Percentiles rank a stretch among this genome's conserved stretches.
These are phyloP conservation scores for Ceratobasidium sp. DNA, from an alignment of 1,284 basidiomycete genomes.

Conservation along the genomic window DNA sequence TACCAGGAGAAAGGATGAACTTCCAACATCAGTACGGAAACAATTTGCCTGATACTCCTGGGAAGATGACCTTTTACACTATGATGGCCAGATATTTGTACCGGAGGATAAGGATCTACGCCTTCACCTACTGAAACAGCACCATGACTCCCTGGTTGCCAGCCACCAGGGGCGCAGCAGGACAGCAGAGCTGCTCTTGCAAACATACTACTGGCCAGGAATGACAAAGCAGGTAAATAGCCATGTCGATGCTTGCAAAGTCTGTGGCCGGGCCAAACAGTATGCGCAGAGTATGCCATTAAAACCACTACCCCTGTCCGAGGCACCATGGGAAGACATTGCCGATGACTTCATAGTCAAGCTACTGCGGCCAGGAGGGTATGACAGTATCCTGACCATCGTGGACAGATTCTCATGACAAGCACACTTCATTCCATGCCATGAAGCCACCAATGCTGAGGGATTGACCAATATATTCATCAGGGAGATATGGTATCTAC, in stretches of 20 bases:
- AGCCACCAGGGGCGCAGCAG: slow-evolving; percentile 45
- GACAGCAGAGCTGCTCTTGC: slow-evolving; percentile 42
- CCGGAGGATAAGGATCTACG: slow-evolving; percentile 34
- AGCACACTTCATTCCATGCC: slow-evolving; percentile 57
- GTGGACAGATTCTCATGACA: too few species aligned
- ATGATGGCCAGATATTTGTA: slow-evolving; percentile 40
- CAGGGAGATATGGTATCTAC: slow-evolving; percentile 38
- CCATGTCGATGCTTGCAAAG: slow-evolving; percentile 56
- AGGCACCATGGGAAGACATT: slow-evolving; percentile 59
- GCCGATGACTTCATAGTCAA: slow-evolving; percentile 62
- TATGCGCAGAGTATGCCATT: slow-evolving; percentile 57
- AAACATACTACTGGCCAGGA: too few species aligned
- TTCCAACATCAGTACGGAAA: not conserved
- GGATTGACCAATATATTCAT: slow-evolving; percentile 40
- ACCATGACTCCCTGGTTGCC: slow-evolving; percentile 14
- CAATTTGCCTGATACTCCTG: not conserved
- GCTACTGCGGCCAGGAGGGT: slow-evolving; percentile 57
- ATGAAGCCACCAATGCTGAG: slow-evolving; percentile 45
- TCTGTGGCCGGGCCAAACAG: slow-evolving; percentile 56
- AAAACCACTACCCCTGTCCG: slow-evolving; percentile 55
- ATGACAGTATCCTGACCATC: slow-evolving; percentile 60
- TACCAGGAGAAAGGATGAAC: not conserved
- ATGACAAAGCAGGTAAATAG: too few species aligned
- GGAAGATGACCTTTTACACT: slow-evolving; percentile 29
- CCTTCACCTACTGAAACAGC: too few species aligned